These are phyloP conservation scores for Colletotrichum limetticola DNA, from an alignment of 2,329 filamentous ascomycete species.

Conservation along the genomic window DNA sequence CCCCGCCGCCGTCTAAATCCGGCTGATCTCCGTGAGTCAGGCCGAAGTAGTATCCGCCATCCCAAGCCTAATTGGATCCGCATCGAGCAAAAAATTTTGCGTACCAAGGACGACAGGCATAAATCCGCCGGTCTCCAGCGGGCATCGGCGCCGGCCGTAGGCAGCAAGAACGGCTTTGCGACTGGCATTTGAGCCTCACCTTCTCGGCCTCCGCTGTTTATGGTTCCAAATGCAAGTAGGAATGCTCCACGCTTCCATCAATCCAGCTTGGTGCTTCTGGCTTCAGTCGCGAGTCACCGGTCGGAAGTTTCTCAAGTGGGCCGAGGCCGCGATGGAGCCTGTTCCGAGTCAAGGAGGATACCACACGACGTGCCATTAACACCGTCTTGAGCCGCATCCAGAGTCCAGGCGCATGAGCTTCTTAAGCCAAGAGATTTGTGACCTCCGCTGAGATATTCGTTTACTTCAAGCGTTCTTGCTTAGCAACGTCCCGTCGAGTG, in stretches of 20 bases:
- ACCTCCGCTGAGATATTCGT: too few relatives aligned
- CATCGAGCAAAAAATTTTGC: not conserved
- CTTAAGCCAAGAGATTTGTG: too few relatives aligned
- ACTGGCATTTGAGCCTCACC: not conserved
- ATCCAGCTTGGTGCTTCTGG: not conserved
- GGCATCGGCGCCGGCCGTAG: conserved; percentile 21
- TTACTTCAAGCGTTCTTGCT: too few relatives aligned
- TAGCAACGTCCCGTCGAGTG: too few relatives aligned
- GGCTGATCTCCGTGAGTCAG: conserved; percentile 10
- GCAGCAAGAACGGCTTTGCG: not conserved
- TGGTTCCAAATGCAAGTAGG: not conserved
- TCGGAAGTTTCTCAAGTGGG: not conserved
- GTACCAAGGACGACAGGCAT: not conserved
- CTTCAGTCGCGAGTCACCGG: too few relatives aligned
- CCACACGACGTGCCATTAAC: too few relatives aligned
- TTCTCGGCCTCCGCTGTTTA: not conserved
- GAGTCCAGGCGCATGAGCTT: too few relatives aligned
- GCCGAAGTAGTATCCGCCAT: not conserved
- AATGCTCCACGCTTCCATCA: not conserved
- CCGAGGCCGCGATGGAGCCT: not conserved
- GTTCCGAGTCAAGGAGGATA: too few relatives aligned
- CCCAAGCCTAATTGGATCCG: conserved; percentile 5
- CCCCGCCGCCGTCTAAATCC: conserved; percentile 15
- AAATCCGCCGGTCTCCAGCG: conserved; percentile 24
- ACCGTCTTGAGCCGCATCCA: too few relatives aligned